Conservation (phyloP, 2,329 filamentous ascomycete species). For the Apiospora malaysiana region DNA sequence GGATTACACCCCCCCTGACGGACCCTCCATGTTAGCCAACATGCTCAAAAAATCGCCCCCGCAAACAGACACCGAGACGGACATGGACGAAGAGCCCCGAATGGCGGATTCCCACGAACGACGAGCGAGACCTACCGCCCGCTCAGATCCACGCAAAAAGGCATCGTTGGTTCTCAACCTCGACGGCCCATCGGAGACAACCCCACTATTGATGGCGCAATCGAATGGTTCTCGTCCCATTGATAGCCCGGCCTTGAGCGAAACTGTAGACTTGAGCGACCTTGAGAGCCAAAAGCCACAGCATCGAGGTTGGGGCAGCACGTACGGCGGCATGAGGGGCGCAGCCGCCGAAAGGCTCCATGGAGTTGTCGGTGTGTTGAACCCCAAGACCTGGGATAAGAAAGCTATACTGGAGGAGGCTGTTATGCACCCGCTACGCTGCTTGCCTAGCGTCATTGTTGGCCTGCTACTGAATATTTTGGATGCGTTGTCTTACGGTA, state of each 20-base stretch:
- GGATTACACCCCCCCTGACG: constrained; percentile 30
- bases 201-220: constrained; percentile 51
- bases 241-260: constrained; percentile 32
- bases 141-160: not conserved
- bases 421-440: constrained; percentile 70
- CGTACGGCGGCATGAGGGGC: constrained; percentile 36
- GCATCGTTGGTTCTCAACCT: constrained; percentile 18
- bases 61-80: constrained; percentile 30
- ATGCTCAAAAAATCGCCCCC: constrained; percentile 58
- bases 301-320: constrained; percentile 26
- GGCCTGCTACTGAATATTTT: constrained; percentile 90
- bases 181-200: constrained; percentile 44
- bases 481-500: constrained; percentile 92
- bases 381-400: constrained; percentile 76
- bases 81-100: constrained; percentile 8
- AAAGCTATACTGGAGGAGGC: constrained; percentile 67
- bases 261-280: constrained; percentile 44
- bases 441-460: constrained; percentile 84
- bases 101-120: not conserved
- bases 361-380: constrained; percentile 45
- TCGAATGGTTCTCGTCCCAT: constrained; percentile 38
- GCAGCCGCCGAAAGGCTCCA: constrained; percentile 31
- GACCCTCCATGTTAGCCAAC: constrained; percentile 48
- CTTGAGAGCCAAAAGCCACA: constrained; percentile 57
- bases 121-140: not conserved